phyloP scores from a whole-genome alignment of 2,329 filamentous ascomycete genomes.

The Triangularia setosa region DNA sequence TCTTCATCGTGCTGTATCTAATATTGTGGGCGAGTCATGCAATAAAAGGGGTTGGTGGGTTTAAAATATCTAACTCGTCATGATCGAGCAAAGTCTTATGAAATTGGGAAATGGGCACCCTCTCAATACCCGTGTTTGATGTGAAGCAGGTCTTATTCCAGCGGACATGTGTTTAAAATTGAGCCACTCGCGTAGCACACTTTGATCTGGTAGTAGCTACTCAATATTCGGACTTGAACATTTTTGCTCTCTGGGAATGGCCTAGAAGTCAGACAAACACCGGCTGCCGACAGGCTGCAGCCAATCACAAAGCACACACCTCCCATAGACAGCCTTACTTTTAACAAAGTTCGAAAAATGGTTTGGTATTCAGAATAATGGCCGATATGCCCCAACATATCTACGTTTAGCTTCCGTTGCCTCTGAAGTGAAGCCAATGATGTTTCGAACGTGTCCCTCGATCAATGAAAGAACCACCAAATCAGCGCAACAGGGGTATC shows the following conservation, averaged over 20 bases:
- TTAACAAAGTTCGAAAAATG: background rate
- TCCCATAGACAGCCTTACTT: background rate
- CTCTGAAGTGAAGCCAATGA: background rate
- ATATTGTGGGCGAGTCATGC: background rate
- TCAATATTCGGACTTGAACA: too few relatives aligned
- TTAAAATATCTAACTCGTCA: too few relatives aligned
- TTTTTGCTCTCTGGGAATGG: too few relatives aligned
- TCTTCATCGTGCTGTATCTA: background rate
- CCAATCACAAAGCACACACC: background rate
- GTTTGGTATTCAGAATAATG: background rate
- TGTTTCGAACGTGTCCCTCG: background rate
- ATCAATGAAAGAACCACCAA: background rate
- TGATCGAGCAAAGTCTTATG: too few relatives aligned
- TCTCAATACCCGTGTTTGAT: too few relatives aligned
- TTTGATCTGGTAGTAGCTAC: too few relatives aligned
- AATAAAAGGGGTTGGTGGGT: too few relatives aligned
- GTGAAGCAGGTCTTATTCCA: too few relatives aligned
- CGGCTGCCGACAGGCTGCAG: background rate
- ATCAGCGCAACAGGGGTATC: background rate
- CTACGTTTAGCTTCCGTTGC: background rate
- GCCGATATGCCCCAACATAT: background rate
- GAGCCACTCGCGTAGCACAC: too few relatives aligned
- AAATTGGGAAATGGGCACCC: too few relatives aligned
- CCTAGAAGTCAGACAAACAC: too few relatives aligned
- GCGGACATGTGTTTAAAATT: too few relatives aligned